Evolutionary conservation across 495 filamentous ascomycete species (phyloP).

Genomic region (Aspergillus bridgeri): DNA sequence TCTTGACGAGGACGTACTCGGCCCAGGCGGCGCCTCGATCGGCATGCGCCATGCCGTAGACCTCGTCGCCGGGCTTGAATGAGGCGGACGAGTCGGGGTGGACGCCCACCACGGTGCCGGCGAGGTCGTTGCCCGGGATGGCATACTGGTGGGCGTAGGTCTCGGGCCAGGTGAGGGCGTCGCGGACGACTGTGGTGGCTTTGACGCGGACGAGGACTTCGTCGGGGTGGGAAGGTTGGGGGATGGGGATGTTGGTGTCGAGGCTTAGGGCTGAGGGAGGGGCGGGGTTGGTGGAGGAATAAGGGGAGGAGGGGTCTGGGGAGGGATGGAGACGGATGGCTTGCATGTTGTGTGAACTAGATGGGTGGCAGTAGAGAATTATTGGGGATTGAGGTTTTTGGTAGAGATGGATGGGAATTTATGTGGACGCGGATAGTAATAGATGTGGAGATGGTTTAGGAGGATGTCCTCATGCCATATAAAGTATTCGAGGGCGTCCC

Average conservation of each 20-base stretch:
- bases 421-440: no score
- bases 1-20: constrained; percentile 25
- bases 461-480: neutral
- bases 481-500: neutral
- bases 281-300: constrained; percentile 33
- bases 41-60: constrained; percentile 32
- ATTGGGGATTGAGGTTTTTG: neutral
- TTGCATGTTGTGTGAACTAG: constrained; percentile 21
- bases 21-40: constrained; percentile 28
- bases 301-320: constrained; percentile 13
- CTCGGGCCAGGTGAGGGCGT: constrained; percentile 35
- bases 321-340: constrained; percentile 37
- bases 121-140: constrained; percentile 44
- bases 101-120: constrained; percentile 35
- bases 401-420: neutral
- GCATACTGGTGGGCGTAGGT: constrained; percentile 23
- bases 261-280: constrained; percentile 29
- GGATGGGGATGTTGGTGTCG: constrained; percentile 28
- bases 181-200: constrained; percentile 30
- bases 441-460: no score
- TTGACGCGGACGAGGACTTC: constrained; percentile 29
- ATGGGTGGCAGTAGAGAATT: neutral
- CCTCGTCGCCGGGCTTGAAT: constrained; percentile 29
- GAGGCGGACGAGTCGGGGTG: neutral
- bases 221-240: constrained; percentile 15